These are phyloP conservation scores for Calonectria pauciramosa DNA, from an alignment of 2,329 filamentous ascomycete species.

Conservation along the genomic window DNA sequence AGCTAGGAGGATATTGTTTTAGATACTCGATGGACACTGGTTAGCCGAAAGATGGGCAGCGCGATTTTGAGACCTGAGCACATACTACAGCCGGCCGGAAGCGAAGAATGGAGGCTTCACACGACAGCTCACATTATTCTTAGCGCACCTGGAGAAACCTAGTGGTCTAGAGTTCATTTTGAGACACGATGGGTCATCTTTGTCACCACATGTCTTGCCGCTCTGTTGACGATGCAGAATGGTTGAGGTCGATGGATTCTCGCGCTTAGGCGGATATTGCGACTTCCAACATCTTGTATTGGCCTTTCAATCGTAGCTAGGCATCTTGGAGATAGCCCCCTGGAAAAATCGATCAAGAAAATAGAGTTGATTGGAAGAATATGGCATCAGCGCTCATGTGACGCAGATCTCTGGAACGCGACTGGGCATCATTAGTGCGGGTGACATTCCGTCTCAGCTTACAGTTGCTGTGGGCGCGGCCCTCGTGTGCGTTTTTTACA, in stretches of 20 bases:
- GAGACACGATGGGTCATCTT: background rate
- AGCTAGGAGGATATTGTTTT: background rate
- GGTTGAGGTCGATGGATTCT: background rate
- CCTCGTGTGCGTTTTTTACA: background rate
- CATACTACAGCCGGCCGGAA: background rate
- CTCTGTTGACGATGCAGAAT: background rate
- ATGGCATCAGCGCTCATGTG: background rate
- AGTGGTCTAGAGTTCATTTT: background rate
- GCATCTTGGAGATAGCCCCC: background rate
- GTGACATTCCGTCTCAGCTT: background rate
- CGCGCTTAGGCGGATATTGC: background rate
- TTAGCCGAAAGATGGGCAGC: background rate
- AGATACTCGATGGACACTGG: background rate
- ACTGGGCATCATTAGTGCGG: background rate
- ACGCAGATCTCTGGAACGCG: background rate
- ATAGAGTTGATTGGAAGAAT: constrained; percentile 1
- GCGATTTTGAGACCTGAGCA: background rate
- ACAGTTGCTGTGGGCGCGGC: background rate
- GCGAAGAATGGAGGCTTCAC: background rate
- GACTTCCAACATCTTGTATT: background rate
- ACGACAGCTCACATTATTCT: background rate
- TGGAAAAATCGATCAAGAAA: background rate
- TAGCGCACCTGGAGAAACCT: background rate
- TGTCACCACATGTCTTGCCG: background rate
- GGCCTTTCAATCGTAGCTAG: background rate